Percentiles rank a stretch among this genome's conserved stretches.
Conservation (phyloP, 345 rosid species). For the Citrus inodora region DNA sequence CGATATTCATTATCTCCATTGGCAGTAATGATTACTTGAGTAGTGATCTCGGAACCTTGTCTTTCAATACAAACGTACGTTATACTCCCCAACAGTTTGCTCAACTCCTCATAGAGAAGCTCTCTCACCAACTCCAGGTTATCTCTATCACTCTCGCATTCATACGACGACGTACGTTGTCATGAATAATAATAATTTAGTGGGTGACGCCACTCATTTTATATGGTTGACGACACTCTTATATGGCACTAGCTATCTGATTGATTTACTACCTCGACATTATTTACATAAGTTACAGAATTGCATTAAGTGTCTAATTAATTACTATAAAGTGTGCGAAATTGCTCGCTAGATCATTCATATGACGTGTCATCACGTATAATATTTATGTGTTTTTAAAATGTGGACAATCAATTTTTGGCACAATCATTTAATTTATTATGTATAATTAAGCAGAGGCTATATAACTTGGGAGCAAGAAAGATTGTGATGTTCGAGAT, state of each 20-base stretch:
- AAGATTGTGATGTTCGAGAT: conserved; percentile 40
- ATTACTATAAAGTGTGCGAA: too few relatives aligned
- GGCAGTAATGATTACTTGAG: conserved; percentile 47
- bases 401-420: neutral
- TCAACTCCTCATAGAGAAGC: conserved; percentile 19
- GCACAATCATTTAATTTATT: too few relatives aligned
- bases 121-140: conserved; percentile 31
- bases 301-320: too few relatives aligned
- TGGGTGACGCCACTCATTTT: neutral
- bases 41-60: conserved; percentile 6
- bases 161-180: neutral
- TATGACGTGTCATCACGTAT: neutral
- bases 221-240: neutral
- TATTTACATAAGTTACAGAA: too few relatives aligned
- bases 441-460: conserved; percentile 14
- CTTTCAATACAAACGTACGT: neutral
- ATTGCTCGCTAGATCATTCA: too few relatives aligned
- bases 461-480: conserved; percentile 36
- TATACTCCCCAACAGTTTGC: conserved; percentile 27
- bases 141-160: neutral
- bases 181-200: neutral
- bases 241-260: too few relatives aligned
- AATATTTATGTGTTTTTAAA: neutral
- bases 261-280: too few relatives aligned
- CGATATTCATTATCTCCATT: conserved; percentile 26